Conservation (phyloP, 352 stramenopile genomes). For the Blastocystis sp. region DNA sequence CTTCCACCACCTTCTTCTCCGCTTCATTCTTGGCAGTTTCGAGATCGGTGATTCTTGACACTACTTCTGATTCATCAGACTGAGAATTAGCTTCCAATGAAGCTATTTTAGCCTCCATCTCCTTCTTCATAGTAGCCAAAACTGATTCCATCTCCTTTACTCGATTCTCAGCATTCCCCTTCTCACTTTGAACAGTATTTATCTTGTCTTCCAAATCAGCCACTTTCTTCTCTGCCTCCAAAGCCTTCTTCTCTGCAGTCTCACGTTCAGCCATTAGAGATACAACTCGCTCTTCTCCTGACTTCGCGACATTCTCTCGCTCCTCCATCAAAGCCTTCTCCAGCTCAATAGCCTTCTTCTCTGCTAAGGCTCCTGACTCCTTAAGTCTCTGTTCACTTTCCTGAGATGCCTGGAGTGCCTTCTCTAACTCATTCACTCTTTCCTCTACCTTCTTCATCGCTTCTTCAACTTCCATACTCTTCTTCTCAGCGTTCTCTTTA, state of each 20-base stretch:
- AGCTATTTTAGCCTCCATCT: not conserved
- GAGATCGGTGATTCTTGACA: not conserved
- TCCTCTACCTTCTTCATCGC: not conserved
- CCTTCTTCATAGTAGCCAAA: not conserved
- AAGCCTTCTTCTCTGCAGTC: conserved; percentile 21
- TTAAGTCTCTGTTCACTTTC: not conserved
- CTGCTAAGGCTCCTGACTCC: no score
- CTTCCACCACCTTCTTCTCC: not conserved
- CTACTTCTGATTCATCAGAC: not conserved
- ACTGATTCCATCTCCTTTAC: not conserved
- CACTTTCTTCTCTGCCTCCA: not conserved
- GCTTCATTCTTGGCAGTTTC: not conserved
- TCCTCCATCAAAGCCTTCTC: conserved; percentile 3
- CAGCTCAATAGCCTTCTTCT: not conserved
- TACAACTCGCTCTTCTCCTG: conserved; percentile 9
- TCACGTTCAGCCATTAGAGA: not conserved
- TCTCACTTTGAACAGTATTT: not conserved
- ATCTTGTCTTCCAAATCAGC: not conserved
- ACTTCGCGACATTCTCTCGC: not conserved
- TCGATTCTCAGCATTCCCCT: not conserved
- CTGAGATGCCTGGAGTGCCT: not conserved
- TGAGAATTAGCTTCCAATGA: not conserved
- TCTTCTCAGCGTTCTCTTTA: not conserved
- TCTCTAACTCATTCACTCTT: not conserved
- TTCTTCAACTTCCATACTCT: not conserved